Evolutionary conservation across 176 grass and related monocot species (phyloP).

Genomic region (Pontederia paniculata): DNA sequence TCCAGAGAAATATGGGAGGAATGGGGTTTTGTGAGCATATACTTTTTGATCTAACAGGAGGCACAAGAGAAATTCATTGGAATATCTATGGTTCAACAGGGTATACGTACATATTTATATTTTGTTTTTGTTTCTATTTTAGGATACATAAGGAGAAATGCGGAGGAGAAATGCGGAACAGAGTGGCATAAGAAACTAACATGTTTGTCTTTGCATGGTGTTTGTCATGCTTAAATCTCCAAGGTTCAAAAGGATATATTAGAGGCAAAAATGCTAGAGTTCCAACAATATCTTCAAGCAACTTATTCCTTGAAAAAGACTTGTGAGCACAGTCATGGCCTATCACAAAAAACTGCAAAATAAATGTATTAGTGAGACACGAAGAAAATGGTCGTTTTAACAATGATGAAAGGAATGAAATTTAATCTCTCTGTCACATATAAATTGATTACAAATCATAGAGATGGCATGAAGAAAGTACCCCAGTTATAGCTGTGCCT

Average conservation of each 20-base stretch:
- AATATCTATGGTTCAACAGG: no score
- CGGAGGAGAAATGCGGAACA: slow-evolving; percentile 1
- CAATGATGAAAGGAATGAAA: not conserved
- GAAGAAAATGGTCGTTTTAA: slow-evolving; percentile 14
- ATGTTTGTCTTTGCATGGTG: slow-evolving; percentile 98
- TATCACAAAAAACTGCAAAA: slow-evolving; percentile 98
- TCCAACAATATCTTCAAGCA: slow-evolving; percentile 87
- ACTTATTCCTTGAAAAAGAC: slow-evolving; percentile 96
- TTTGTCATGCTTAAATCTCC: slow-evolving; percentile 94
- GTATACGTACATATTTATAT: no score
- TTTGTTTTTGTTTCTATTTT: no score
- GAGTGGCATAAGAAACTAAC: slow-evolving; percentile 27
- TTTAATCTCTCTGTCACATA: not conserved
- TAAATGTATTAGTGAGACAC: slow-evolving; percentile 26
- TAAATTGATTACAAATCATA: not conserved
- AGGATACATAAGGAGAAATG: slow-evolving; percentile 7
- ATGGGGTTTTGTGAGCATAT: no score
- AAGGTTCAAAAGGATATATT: slow-evolving; percentile 96
- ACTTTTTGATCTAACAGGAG: no score
- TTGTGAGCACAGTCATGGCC: slow-evolving; percentile 97
- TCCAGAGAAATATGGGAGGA: no score
- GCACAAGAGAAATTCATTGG: no score
- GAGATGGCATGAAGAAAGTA: slow-evolving; percentile 22
- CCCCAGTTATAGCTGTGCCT: slow-evolving; percentile 87
- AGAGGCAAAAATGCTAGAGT: slow-evolving; percentile 89